Percentiles rank a stretch among this genome's conserved stretches.
Conservation (phyloP, 495 filamentous ascomycete species). For the Talaromyces ruber region DNA sequence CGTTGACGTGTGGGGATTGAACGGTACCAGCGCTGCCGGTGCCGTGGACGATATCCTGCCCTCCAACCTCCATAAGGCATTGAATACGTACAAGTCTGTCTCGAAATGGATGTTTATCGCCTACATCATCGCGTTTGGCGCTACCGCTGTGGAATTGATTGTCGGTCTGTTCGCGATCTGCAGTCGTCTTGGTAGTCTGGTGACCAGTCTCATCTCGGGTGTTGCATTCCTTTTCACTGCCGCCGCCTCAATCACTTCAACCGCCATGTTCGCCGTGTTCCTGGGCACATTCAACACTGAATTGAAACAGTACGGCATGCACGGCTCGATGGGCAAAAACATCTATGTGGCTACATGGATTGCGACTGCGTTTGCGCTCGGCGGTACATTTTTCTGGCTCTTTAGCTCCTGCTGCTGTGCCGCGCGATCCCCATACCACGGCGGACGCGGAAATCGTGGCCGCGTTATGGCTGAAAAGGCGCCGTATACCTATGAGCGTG, state of each 20-base stretch:
- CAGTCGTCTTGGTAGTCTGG: conserved; percentile 60
- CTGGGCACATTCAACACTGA: conserved; percentile 50
- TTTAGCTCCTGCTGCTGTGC: conserved; percentile 87
- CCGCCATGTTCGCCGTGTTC: conserved; percentile 55
- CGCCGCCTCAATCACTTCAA: conserved; percentile 47
- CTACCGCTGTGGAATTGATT: conserved; percentile 59
- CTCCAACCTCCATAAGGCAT: conserved; percentile 49
- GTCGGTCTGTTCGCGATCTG: conserved; percentile 63
- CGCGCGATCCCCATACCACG: conserved; percentile 43
- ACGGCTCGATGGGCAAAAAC: conserved; percentile 51
- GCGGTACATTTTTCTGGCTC: conserved; percentile 75
- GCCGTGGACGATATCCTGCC: conserved; percentile 50
- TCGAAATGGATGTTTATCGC: conserved; percentile 74
- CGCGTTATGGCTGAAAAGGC: conserved; percentile 38
- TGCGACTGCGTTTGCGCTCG: conserved; percentile 65
- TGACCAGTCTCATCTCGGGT: conserved; percentile 66
- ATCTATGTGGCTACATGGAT: conserved; percentile 72
- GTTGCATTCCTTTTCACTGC: conserved; percentile 48
- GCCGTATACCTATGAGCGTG: conserved; percentile 42
- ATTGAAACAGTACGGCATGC: conserved; percentile 58
- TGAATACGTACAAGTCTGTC: conserved; percentile 63
- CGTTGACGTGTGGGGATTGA: conserved; percentile 50
- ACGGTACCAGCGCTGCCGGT: conserved; percentile 38
- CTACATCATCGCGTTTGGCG: conserved; percentile 59
- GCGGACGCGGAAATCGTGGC: conserved; percentile 14